Evolutionary conservation across 1,139 yeast species (phyloP).

Genomic region (Suhomyces kunorum): DNA sequence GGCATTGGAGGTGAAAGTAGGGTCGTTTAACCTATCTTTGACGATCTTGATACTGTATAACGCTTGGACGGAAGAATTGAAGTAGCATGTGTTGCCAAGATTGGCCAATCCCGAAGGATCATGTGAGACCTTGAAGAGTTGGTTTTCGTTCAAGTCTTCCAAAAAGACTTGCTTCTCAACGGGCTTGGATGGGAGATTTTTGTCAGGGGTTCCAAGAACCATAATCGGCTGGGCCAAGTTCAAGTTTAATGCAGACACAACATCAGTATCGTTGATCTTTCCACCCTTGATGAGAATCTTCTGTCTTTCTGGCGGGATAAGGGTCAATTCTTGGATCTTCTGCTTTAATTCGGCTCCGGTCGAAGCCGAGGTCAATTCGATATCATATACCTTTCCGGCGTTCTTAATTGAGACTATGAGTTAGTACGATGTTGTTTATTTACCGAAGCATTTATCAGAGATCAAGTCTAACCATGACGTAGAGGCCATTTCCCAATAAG

Average conservation of each 20-base stretch:
- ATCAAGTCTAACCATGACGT: too few relatives aligned
- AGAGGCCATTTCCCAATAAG: too few relatives aligned
- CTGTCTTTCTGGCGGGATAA: slow-evolving; percentile 84
- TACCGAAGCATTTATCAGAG: too few relatives aligned
- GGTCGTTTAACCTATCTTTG: slow-evolving; percentile 29
- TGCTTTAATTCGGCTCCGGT: slow-evolving; percentile 71
- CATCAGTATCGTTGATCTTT: slow-evolving; percentile 70
- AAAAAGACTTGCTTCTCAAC: slow-evolving; percentile 57
- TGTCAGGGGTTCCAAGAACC: slow-evolving; percentile 91
- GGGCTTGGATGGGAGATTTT: slow-evolving; percentile 62
- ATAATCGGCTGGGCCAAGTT: slow-evolving; percentile 71
- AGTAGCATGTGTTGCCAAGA: slow-evolving; percentile 92
- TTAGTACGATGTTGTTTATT: slow-evolving; percentile 19
- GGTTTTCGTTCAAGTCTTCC: slow-evolving; percentile 63
- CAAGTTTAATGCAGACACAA: slow-evolving; percentile 51
- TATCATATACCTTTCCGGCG: slow-evolving; percentile 78
- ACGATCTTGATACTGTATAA: slow-evolving; percentile 68
- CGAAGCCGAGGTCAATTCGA: slow-evolving; percentile 57
- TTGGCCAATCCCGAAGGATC: slow-evolving; percentile 84
- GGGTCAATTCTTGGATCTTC: slow-evolving; percentile 71
- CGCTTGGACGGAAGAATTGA: slow-evolving; percentile 87
- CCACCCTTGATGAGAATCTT: slow-evolving; percentile 90
- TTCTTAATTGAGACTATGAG: slow-evolving; percentile 65
- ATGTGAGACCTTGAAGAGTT: slow-evolving; percentile 38
- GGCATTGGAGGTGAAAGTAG: slow-evolving; percentile 35